Evolutionary conservation across 257 asterid genomes (phyloP), one percentile per base, ranked within the genome.

Genomic region (Orobanche coerulescens): DNA sequence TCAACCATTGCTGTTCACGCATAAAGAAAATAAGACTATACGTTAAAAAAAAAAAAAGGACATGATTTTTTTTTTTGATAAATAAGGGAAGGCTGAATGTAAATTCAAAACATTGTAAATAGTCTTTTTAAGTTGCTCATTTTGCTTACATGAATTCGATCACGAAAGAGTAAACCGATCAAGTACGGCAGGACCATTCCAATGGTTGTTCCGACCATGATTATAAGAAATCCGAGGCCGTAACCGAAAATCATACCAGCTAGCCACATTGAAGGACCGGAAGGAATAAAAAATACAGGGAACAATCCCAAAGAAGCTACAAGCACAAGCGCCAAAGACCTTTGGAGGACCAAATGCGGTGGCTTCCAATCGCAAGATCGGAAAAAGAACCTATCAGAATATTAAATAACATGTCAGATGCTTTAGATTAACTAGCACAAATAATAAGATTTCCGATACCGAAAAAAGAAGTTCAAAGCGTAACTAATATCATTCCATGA

Each of bases 211-310:
- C 96, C 96, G 60, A 71, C 72, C 95, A 85, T 83, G 73, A 88
- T 88, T 69, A 88, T 85, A 70, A 81, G 65, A 62, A 88, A 88
- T 11, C 96, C 95, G 20, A 78, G 70, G 66, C 96, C 96, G 49
- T 88, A 88, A 59, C 95, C 95, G 47, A 88, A 88, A 58, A 88
- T 78, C 95, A 88, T 88, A 62, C 96, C 96, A 23, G 96, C 94
- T 36, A 87, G 71, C 95, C 95, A 87, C 95, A 87, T 87, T 12
- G 95, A 84, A 70, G 95, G 95, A 16, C 89, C 94, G 14, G 95
- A 87, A 43, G 91, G 95, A 46, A 87, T 56, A 49, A 84, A 51
- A 57, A 82, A 51, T 44, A 84, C 89, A 1, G 95, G 95, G 63
- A 87, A 82, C 39, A 88, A 50, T 1, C 88, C 92, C 82, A 85